Conservation (phyloP, 495 filamentous ascomycete genomes). For the Trichoderma parareesei region DNA sequence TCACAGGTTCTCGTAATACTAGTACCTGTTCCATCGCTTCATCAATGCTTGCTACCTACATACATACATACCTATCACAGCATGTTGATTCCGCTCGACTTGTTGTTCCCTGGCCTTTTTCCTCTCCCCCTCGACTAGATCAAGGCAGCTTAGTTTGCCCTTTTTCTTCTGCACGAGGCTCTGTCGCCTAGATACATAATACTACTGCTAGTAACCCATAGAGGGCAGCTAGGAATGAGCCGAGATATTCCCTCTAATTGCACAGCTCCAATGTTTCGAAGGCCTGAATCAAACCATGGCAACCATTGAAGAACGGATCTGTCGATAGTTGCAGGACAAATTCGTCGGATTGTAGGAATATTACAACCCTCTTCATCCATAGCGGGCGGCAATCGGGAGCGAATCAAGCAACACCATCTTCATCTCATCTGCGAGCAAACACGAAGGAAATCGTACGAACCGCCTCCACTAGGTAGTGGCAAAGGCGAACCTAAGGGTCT, state of each 20-base stretch:
- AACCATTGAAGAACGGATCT: not conserved
- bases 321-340: not conserved
- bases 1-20: too few relatives aligned
- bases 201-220: not conserved
- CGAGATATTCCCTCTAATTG: not conserved
- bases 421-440: not conserved
- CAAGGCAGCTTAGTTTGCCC: too few relatives aligned
- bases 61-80: too few relatives aligned
- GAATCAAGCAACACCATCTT: not conserved
- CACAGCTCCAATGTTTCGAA: slow-evolving; percentile 6
- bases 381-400: not conserved
- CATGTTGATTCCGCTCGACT: too few relatives aligned
- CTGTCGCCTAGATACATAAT: not conserved
- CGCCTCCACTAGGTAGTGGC: too few relatives aligned
- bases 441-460: not conserved
- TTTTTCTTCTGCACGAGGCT: not conserved
- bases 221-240: not conserved
- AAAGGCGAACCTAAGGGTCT: too few relatives aligned
- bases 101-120: too few relatives aligned
- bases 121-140: too few relatives aligned
- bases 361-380: not conserved
- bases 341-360: not conserved
- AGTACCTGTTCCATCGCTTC: too few relatives aligned
- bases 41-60: too few relatives aligned
- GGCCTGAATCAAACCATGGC: not conserved